Evolutionary conservation across 148 eudicot genomes (phyloP).

Genomic region (Mesembryanthemum crystallinum): DNA sequence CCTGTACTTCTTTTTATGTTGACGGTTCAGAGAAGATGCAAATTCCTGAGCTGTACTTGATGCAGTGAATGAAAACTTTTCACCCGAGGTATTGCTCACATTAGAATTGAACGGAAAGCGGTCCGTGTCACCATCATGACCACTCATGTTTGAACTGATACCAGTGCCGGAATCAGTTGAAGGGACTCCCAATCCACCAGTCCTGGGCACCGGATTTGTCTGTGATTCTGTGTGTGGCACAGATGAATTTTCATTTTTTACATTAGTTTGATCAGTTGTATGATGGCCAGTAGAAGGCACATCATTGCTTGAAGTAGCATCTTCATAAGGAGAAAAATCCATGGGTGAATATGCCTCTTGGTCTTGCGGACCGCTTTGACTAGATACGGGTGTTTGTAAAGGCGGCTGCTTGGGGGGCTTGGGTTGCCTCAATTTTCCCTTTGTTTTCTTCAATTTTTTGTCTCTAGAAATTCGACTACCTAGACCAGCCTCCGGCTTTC

Average conservation of each 20-base stretch:
- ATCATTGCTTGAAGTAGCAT: slow-evolving; percentile 28
- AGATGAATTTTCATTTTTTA: slow-evolving; percentile 21
- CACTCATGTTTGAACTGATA: slow-evolving; percentile 19
- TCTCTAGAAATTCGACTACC: slow-evolving; percentile 35
- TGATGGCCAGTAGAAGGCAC: slow-evolving; percentile 22
- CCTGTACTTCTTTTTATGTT: slow-evolving; percentile 58
- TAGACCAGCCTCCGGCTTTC: slow-evolving; percentile 33
- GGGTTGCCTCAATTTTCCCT: slow-evolving; percentile 41
- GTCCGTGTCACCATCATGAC: slow-evolving; percentile 23
- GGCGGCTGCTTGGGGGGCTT: slow-evolving; percentile 31
- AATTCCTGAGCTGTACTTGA: slow-evolving; percentile 39
- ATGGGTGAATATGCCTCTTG: slow-evolving; percentile 72
- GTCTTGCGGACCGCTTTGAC: slow-evolving; percentile 34
- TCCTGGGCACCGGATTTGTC: slow-evolving; percentile 18
- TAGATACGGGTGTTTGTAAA: slow-evolving; percentile 28
- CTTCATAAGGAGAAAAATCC: slow-evolving; percentile 89
- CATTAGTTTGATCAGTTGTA: slow-evolving; percentile 25
- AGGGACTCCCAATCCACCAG: slow-evolving; percentile 10
- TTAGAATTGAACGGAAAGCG: slow-evolving; percentile 28
- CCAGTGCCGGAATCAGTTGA: slow-evolving; percentile 24
- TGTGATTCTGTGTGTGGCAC: slow-evolving; percentile 25
- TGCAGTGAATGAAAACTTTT: slow-evolving; percentile 39
- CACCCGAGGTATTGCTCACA: slow-evolving; percentile 17
- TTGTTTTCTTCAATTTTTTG: slow-evolving; percentile 42
- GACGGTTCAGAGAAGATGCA: slow-evolving; percentile 38